Evolutionary conservation across 768 basidiomycete species (phyloP).

Genomic region (Suillus paluster): DNA sequence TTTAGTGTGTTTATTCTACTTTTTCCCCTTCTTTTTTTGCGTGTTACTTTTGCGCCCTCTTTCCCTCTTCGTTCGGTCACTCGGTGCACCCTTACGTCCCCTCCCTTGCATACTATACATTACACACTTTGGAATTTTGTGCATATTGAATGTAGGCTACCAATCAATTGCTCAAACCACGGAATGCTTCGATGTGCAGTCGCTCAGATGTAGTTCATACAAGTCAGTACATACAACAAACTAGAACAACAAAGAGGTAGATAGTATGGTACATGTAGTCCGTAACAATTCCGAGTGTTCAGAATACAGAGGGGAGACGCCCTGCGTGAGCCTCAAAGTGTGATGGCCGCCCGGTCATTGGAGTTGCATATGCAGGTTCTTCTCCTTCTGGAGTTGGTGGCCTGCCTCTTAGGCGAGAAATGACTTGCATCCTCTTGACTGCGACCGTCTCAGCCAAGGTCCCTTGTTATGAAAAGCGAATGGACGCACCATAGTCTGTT

Average conservation of each 20-base stretch:
- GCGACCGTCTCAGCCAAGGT: conserved; percentile 15
- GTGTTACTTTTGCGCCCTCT: conserved; percentile 16
- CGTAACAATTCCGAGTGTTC: background rate
- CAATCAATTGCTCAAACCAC: conserved; percentile 7
- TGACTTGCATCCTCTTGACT: conserved; percentile 67
- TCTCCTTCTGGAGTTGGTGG: conserved; percentile 59
- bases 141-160: conserved; percentile 21
- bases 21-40: conserved; percentile 17
- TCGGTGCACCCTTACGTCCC: conserved; percentile 15
- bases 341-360: conserved; percentile 5
- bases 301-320: conserved; percentile 8
- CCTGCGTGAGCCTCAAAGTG: background rate
- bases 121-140: conserved; percentile 29
- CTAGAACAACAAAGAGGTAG: conserved; percentile 1
- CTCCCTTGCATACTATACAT: conserved; percentile 26
- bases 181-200: background rate
- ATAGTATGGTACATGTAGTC: background rate
- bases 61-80: conserved; percentile 13
- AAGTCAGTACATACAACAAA: conserved; percentile 10
- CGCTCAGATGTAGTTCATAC: conserved; percentile 4
- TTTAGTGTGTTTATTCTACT: conserved; percentile 12
- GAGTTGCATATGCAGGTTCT: conserved; percentile 9
- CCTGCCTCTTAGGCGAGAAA: conserved; percentile 60
- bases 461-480: background rate
- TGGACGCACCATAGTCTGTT: conserved; percentile 62